phyloP scores from a whole-genome alignment of 2,329 filamentous ascomycete species.

The Microdochium paspali region DNA sequence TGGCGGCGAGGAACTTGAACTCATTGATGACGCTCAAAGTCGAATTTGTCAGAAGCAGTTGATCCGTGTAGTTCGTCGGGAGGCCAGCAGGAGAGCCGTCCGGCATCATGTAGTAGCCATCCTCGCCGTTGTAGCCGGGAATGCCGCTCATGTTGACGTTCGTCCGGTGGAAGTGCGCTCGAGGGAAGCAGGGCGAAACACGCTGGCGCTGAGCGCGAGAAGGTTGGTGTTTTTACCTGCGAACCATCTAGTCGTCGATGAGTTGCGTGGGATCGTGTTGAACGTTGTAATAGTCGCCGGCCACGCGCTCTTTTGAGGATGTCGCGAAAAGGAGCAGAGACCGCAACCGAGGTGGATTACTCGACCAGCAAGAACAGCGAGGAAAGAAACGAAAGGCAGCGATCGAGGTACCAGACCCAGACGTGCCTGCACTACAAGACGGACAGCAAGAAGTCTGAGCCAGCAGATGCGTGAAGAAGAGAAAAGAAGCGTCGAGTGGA shows the following conservation, averaged over 20 bases:
- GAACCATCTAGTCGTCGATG: not conserved
- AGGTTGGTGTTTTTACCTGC: not conserved
- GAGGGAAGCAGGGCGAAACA: not conserved
- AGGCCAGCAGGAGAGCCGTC: slow-evolving; percentile 12
- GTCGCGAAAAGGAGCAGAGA: too few species aligned
- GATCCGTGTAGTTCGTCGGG: slow-evolving; percentile 17
- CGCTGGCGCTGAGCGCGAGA: not conserved
- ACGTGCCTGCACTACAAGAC: not conserved
- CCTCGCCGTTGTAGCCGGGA: not conserved
- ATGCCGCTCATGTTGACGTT: not conserved
- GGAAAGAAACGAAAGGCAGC: not conserved
- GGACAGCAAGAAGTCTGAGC: not conserved
- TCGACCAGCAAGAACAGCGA: not conserved
- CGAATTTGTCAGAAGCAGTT: slow-evolving; percentile 25
- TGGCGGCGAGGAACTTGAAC: slow-evolving; percentile 41
- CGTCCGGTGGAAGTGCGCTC: not conserved
- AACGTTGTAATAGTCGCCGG: not conserved
- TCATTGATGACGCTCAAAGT: slow-evolving; percentile 38
- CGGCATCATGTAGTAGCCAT: slow-evolving; percentile 8
- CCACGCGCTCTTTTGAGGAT: too few species aligned
- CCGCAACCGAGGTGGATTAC: not conserved
- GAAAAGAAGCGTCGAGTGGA: not conserved
- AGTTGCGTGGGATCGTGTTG: not conserved
- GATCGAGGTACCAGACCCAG: slow-evolving; percentile 1
- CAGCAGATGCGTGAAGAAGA: not conserved